Evolutionary conservation across 371 early-diverging fungal genomes (phyloP).

Genomic region (Conidiobolus incongruus): DNA sequence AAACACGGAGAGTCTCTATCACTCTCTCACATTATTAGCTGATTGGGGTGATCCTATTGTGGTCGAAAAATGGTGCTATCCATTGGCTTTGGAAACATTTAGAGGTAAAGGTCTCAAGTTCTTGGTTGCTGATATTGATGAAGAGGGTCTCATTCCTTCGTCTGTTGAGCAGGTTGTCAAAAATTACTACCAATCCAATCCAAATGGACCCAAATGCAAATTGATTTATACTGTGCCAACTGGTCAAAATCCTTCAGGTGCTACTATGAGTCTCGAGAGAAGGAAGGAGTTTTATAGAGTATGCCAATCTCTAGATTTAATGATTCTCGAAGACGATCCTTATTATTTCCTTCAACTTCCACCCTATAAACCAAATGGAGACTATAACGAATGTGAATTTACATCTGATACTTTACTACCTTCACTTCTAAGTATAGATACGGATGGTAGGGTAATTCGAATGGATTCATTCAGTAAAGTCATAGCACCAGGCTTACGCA

Average conservation of each 20-base stretch:
- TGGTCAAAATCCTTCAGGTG: conserved; percentile 53
- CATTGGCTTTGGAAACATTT: conserved; percentile 41
- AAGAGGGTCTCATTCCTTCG: conserved; percentile 25
- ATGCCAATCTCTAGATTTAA: conserved; percentile 23
- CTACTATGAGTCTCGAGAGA: conserved; percentile 27
- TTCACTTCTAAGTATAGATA: conserved; percentile 33
- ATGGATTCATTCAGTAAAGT: conserved; percentile 67
- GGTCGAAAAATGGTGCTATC: conserved; percentile 55
- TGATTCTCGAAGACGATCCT: conserved; percentile 61
- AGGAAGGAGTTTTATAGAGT: conserved; percentile 33
- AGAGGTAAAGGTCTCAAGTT: conserved; percentile 27
- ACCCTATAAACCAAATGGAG: background rate
- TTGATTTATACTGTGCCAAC: conserved; percentile 14
- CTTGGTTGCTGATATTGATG: conserved; percentile 22
- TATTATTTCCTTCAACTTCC: conserved; percentile 40
- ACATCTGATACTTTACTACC: conserved; percentile 1
- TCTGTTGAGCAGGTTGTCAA: conserved; percentile 15
- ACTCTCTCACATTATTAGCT: conserved; percentile 23
- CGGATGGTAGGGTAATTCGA: conserved; percentile 54
- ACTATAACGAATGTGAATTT: conserved; percentile 4
- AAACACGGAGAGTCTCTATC: conserved; percentile 32
- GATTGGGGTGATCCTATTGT: conserved; percentile 30
- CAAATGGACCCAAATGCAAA: background rate
- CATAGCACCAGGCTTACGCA: conserved; percentile 45
- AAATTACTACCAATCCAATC: conserved; percentile 9